Conservation (phyloP, 805 yeast species). For the Monosporozyma aerobia region DNA sequence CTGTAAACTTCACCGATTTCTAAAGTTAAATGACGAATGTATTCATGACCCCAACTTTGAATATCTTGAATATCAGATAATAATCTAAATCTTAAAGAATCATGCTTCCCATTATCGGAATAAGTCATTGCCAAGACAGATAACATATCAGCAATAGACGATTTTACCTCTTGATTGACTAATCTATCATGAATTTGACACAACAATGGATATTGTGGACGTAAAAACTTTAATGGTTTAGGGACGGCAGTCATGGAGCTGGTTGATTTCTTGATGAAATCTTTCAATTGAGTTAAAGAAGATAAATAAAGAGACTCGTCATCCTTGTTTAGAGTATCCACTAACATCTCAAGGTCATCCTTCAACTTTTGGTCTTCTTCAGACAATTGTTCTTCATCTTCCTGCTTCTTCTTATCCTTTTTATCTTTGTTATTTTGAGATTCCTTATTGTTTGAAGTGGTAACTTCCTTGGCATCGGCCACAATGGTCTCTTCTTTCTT, state of each 20-base stretch:
- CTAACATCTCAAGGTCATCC: slow-evolving; percentile 76
- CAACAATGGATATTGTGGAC: slow-evolving; percentile 75
- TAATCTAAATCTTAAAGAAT: slow-evolving; percentile 72
- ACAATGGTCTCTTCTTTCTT: slow-evolving; percentile 20
- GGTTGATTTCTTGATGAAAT: slow-evolving; percentile 80
- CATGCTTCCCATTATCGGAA: slow-evolving; percentile 70
- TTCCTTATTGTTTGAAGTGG: neutral
- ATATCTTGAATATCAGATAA: slow-evolving; percentile 47
- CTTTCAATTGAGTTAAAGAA: slow-evolving; percentile 63
- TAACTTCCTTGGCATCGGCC: neutral
- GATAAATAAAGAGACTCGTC: slow-evolving; percentile 37
- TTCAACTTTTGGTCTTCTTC: slow-evolving; percentile 90
- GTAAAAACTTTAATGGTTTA: slow-evolving; percentile 88
- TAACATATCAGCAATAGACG: slow-evolving; percentile 72
- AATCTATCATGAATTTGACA: slow-evolving; percentile 59
- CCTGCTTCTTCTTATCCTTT: slow-evolving; percentile 17
- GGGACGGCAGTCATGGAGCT: slow-evolving; percentile 99
- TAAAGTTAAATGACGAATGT: slow-evolving; percentile 87
- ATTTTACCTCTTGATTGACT: slow-evolving; percentile 39
- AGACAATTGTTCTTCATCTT: slow-evolving; percentile 71
- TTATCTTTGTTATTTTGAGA: slow-evolving; percentile 1
- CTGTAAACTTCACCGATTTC: slow-evolving; percentile 87
- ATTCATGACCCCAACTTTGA: slow-evolving; percentile 96
- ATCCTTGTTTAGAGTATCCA: slow-evolving; percentile 56
- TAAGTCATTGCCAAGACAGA: slow-evolving; percentile 95